Evolutionary conservation across 129 eudicot genomes (phyloP).

Genomic region (Flaveria robusta): DNA sequence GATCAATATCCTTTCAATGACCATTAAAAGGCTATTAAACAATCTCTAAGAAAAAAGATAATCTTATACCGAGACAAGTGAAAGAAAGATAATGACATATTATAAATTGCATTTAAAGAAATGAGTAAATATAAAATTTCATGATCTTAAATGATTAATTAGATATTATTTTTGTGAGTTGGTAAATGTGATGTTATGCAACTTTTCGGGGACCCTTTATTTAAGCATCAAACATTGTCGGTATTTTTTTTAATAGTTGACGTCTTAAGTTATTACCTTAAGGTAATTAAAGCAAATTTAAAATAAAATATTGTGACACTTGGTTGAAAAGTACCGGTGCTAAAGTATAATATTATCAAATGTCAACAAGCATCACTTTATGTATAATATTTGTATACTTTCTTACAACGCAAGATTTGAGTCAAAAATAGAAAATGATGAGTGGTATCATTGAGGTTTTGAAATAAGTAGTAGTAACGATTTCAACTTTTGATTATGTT

Average conservation of each 20-base stretch:
- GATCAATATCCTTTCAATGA: too few species aligned
- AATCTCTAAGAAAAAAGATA: too few species aligned
- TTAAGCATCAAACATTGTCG: background rate
- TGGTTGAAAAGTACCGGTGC: background rate
- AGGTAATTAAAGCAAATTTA: background rate
- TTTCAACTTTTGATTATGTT: conserved; percentile 33
- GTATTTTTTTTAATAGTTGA: background rate
- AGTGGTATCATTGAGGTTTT: conserved; percentile 29
- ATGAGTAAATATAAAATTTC: too few species aligned
- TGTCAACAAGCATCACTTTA: background rate
- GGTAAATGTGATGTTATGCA: too few species aligned
- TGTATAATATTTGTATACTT: conserved; percentile 1
- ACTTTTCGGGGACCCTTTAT: background rate
- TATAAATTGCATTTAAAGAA: too few species aligned
- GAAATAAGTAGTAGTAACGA: conserved; percentile 28
- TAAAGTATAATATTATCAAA: background rate
- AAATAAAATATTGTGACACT: background rate
- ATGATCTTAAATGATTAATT: too few species aligned
- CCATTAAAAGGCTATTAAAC: too few species aligned
- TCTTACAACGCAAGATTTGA: conserved; percentile 2
- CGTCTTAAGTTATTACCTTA: background rate
- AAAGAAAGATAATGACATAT: too few species aligned
- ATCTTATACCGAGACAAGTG: too few species aligned
- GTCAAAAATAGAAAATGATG: conserved; percentile 16
- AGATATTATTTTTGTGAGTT: too few species aligned